phyloP scores from a whole-genome alignment of 2,329 filamentous ascomycete genomes.

The Colletotrichum echinochloae region DNA sequence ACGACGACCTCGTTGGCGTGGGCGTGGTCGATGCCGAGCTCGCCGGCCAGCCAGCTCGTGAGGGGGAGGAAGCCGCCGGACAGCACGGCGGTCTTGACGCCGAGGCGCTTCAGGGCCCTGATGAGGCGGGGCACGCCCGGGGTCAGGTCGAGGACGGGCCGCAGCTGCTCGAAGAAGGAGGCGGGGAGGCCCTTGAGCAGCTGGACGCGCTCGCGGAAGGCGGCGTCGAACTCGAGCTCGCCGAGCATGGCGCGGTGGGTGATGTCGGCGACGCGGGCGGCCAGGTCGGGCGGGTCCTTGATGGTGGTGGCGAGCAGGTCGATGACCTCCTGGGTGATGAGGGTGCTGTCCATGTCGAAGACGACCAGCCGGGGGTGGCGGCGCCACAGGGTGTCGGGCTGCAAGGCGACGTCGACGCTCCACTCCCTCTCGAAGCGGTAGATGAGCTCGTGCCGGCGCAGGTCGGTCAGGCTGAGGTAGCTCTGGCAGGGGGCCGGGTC shows the following conservation, averaged over 20 bases:
- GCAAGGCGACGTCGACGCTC: conserved; percentile 87
- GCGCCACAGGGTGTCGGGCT: conserved; percentile 78
- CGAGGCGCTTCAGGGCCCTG: conserved; percentile 78
- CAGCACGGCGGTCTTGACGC: conserved; percentile 89
- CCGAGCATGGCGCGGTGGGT: conserved; percentile 96
- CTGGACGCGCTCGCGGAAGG: conserved; percentile 82
- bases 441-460: conserved; percentile 84
- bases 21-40: conserved; percentile 88
- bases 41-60: conserved; percentile 84
- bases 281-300: conserved; percentile 75
- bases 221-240: conserved; percentile 90
- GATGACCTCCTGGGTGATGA: conserved; percentile 98
- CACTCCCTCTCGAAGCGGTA: conserved; percentile 89
- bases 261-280: conserved; percentile 85
- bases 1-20: conserved; percentile 86
- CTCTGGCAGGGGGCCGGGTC: conserved; percentile 69
- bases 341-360: conserved; percentile 98
- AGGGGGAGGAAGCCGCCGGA: conserved; percentile 93
- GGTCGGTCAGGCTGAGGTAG: conserved; percentile 75
- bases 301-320: conserved; percentile 91
- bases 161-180: conserved; percentile 82
- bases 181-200: conserved; percentile 85
- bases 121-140: conserved; percentile 83
- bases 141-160: conserved; percentile 81
- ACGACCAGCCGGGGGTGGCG: conserved; percentile 88